Evolutionary conservation across 192 early-diverging fungal genomes (phyloP), one percentile per base, ranked within the genome.

Genomic region (Podila verticillata): DNA sequence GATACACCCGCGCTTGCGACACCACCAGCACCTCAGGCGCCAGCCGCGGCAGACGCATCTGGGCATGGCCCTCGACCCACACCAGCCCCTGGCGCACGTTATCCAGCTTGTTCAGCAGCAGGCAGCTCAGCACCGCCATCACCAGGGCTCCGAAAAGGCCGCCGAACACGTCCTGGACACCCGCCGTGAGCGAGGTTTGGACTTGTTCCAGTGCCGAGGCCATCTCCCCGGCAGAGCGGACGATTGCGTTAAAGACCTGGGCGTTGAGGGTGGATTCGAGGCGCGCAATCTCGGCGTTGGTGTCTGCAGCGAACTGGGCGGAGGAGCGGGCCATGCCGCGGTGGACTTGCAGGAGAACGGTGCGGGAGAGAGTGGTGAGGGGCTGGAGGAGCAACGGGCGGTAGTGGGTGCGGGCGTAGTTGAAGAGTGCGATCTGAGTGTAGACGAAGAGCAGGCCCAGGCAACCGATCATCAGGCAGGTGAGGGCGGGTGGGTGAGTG

Each of bases 381-480:
- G 51, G 51, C 7, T 54, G 51, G 2, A 80, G 31, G 1, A 34
- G 15, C 3, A 65, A 3, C 3, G 59, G 36, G 8, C 47, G 66
- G 69, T 77, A 78, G 36, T 74, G 57, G 8, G 48, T 13, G 15
- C 64, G 48, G 7, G 54, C 30, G 39, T 57, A 61, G 9, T 78
- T 30, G 39, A 84, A 20, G 0, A 84, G 22, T 5, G 65, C 56
- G 22, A 82, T 44, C 67, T 84, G 79, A 12, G 64, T 32, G 32
- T 69, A 74, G 17, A 74, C 51, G 9, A 81, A 29, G 2, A 61
- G 7, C 7, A 84, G 20, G 0, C 84, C 79, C 2, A 73, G 31
- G 4, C 74, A 22, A 1, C 80, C 84, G 31, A 84, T 54, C 5
- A 68, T 4, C 17, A 84, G 67, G 56, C 79, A 82, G 7, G 63